phyloP scores from a whole-genome alignment of 2,329 filamentous ascomycete species.

The Cladosporium sphaerospermum region DNA sequence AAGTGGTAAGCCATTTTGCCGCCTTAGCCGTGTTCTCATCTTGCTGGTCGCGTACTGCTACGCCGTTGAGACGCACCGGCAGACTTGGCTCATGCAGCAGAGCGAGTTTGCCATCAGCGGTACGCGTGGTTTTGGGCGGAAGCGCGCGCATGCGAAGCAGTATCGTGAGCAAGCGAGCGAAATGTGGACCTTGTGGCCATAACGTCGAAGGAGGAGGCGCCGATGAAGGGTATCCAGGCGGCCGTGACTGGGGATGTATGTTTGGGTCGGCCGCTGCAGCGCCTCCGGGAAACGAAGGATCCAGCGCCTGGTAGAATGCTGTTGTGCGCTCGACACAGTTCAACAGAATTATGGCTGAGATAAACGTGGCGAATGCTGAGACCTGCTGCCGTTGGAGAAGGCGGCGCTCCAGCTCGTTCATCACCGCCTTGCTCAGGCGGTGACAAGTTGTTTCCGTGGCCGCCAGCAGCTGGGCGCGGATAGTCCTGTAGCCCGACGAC shows the following conservation, averaged over 20 bases:
- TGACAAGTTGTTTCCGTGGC: slow-evolving; percentile 50
- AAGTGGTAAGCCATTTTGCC: slow-evolving; percentile 19
- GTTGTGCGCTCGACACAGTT: slow-evolving; percentile 55
- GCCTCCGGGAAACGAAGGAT: not conserved
- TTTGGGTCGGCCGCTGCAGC: not conserved
- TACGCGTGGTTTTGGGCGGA: slow-evolving; percentile 34
- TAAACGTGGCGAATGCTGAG: slow-evolving; percentile 53
- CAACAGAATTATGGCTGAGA: slow-evolving; percentile 53
- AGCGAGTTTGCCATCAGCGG: slow-evolving; percentile 31
- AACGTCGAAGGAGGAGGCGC: slow-evolving; percentile 41
- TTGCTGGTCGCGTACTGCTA: slow-evolving; percentile 10
- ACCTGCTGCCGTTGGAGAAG: slow-evolving; percentile 52
- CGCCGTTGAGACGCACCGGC: slow-evolving; percentile 3
- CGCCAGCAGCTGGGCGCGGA: slow-evolving; percentile 49
- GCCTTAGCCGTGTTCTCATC: slow-evolving; percentile 14
- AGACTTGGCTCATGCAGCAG: slow-evolving; percentile 12
- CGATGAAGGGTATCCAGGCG: not conserved
- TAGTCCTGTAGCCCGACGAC: slow-evolving; percentile 35
- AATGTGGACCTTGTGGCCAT: slow-evolving; percentile 51
- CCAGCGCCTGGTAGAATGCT: slow-evolving; percentile 43
- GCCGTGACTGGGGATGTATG: not conserved
- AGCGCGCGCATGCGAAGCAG: slow-evolving; percentile 52
- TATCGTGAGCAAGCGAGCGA: slow-evolving; percentile 52
- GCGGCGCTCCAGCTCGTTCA: slow-evolving; percentile 56
- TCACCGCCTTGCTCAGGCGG: slow-evolving; percentile 47